Percentiles rank a stretch among this genome's conserved stretches.
These are phyloP conservation scores for Thalassiosira pacifica DNA, from an alignment of 352 stramenopile species.

Conservation along the genomic window DNA sequence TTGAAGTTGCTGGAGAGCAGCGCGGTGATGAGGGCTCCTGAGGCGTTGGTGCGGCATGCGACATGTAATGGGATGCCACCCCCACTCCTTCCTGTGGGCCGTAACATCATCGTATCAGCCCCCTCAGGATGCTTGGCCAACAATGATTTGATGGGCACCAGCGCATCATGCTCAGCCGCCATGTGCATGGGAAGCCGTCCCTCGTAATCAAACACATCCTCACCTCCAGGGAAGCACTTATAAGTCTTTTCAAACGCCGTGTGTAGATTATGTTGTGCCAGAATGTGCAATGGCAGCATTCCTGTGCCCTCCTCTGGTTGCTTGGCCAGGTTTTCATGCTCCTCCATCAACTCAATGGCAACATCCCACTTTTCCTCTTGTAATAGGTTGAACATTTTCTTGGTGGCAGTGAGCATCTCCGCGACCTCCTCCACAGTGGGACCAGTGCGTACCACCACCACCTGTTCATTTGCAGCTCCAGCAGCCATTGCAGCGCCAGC, in stretches of 20 bases:
- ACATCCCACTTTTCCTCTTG: slow-evolving; percentile 82
- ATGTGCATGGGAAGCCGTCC: slow-evolving; percentile 85
- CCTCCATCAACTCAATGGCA: slow-evolving; percentile 81
- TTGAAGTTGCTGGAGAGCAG: slow-evolving; percentile 86
- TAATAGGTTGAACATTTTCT: slow-evolving; percentile 49
- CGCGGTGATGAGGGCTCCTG: slow-evolving; percentile 82
- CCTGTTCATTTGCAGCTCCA: slow-evolving; percentile 15
- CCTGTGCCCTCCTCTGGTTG: slow-evolving; percentile 73
- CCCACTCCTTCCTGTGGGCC: slow-evolving; percentile 76
- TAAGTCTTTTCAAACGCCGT: slow-evolving; percentile 83
- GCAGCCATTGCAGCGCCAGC: neutral
- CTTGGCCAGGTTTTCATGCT: slow-evolving; percentile 78
- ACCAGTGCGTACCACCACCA: slow-evolving; percentile 50
- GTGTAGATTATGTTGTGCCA: slow-evolving; percentile 81
- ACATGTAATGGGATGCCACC: slow-evolving; percentile 86
- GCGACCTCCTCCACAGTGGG: slow-evolving; percentile 58
- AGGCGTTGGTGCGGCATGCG: slow-evolving; percentile 82
- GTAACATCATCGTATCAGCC: slow-evolving; percentile 86
- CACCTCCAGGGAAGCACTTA: slow-evolving; percentile 78
- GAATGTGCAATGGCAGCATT: slow-evolving; percentile 83
- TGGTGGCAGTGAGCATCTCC: slow-evolving; percentile 21
- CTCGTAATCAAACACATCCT: slow-evolving; percentile 82
- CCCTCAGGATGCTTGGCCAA: slow-evolving; percentile 82
- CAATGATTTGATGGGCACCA: slow-evolving; percentile 84
- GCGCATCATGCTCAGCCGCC: slow-evolving; percentile 82